phyloP scores from a whole-genome alignment of 768 basidiomycete genomes.

The Termitomyces sp. region DNA sequence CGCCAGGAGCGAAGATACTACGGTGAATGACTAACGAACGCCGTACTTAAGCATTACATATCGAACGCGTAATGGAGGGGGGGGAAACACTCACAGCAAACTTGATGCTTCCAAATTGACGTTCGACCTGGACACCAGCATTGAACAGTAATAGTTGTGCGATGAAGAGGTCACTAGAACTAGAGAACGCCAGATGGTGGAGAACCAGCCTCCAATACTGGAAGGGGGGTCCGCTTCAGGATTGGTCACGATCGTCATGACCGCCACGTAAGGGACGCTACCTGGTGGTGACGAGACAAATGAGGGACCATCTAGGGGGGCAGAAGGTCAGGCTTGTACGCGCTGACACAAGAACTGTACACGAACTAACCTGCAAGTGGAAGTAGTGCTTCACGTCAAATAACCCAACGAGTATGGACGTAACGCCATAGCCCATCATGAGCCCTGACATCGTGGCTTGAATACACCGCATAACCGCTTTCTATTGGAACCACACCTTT shows the following conservation, averaged over 20 bases:
- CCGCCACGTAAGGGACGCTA: slow-evolving; percentile 25
- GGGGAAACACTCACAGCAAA: slow-evolving; percentile 61
- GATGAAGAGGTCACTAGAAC: slow-evolving; percentile 82
- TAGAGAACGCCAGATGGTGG: slow-evolving; percentile 76
- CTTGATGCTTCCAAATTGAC: slow-evolving; percentile 84
- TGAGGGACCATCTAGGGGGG: slow-evolving; percentile 72
- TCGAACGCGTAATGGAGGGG: background rate
- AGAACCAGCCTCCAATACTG: slow-evolving; percentile 84
- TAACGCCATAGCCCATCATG: slow-evolving; percentile 68
- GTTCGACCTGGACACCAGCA: slow-evolving; percentile 67
- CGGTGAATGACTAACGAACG: slow-evolving; percentile 79
- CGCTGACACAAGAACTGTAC: slow-evolving; percentile 3
- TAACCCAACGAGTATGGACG: slow-evolving; percentile 71
- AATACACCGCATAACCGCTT: background rate
- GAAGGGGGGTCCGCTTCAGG: slow-evolving; percentile 27
- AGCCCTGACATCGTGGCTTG: slow-evolving; percentile 46
- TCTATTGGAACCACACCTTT: slow-evolving; percentile 52
- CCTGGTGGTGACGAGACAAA: slow-evolving; percentile 87
- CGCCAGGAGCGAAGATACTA: slow-evolving; percentile 62
- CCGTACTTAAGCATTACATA: slow-evolving; percentile 4
- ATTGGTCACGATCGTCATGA: slow-evolving; percentile 18
- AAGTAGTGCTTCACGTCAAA: slow-evolving; percentile 89
- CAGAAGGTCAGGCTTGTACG: slow-evolving; percentile 11
- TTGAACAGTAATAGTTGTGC: slow-evolving; percentile 72
- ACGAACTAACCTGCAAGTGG: slow-evolving; percentile 64